Evolutionary conservation across 2,329 filamentous ascomycete genomes (phyloP), one percentile per base, ranked within the genome.

Genomic region (Exophiala sp.): DNA sequence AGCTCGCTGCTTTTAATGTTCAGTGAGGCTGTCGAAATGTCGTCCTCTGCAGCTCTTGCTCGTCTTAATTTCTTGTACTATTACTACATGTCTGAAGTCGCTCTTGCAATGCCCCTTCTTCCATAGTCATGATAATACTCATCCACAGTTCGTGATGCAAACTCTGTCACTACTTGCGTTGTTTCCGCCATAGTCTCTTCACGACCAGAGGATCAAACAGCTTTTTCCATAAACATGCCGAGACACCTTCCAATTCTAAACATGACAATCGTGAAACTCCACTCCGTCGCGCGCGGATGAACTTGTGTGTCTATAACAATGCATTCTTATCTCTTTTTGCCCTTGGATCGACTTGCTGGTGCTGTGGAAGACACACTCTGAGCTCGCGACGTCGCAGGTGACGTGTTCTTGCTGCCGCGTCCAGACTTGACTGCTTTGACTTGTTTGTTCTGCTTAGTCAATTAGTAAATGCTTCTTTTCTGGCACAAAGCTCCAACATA

Each of bases 371-470:
- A 84, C 21, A 96, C 90, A 69, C 94, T 97, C 4, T 87, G 92
- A 12, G 91, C 91, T 59, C 94, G 82, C 5, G 91, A 96, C 0
- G 86, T 88, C 4, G 85, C 80, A 3, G 86, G 81, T 1, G 91
- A 94, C 52, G 82, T 88, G 46, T 83, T 81, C 70, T 60, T 57
- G 48, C 55, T 53, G 34, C 62, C 54, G 51, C 60, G 50, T 40
- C 68, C 74, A 34, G 81, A 84, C 72, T 96, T 96, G 67, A 96
- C 84, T 43, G 86, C 89, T 64, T 96, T 94, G 44, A 96, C 82
- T 48, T 89, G 85, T 75, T 97, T 97, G 72, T 96, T 96, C 91
- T 97, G 68, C 29, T 43, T n/a, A 63, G 60, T 68, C 7, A 29
- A 52, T 65, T 55, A 63, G 41, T 32, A 29, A 50, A 33, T 11